Base-by-base conservation (phyloP, 2,329 filamentous ascomycete genomes). In the Xylariaceae sp. region DNA sequence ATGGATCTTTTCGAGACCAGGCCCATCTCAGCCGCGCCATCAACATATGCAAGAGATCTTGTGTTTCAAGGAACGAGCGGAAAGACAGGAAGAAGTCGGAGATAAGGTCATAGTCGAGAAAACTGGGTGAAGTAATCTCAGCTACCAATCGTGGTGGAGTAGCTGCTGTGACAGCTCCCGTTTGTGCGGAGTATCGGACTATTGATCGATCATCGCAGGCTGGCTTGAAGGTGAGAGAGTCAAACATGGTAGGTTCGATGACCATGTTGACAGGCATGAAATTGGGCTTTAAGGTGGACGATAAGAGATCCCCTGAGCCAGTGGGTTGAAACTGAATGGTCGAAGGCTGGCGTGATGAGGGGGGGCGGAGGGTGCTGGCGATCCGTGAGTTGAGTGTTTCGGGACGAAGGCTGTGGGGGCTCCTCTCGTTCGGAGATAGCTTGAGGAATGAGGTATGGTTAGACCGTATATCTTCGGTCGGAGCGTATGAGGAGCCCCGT, bases 61-160 rank as follows among this genome's bases (percentile, higher is more conserved):
- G 73, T 0, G 86, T 75, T 11, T 88, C 83, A 48, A 98, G 73
- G 61, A 96, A 98, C 3, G 86, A 80, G 39, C 93, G 87, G 61
- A 89, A 98, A 0, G 93, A 97, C 19, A 98, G 79, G 61, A 98
- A 98, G 68, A 98, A 98, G 65, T 98, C 93, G 1, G 93, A 97
- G 4, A 98, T 80, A 5, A 98, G 77, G 60, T 97, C 92, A 64
- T 98, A 98, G 65, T 98, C 92, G 60, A 98, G 81, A 63, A 97
- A 96, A 40, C 83, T 90, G 14, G 93, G 89, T 1, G 93, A 97
- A 0, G 93, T 97, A 52, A 98, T 96, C 67, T 98, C 91, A 11
- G 92, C 91, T 40, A 98, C 88, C 29, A 98, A 81, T 11, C 93
- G 85, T 3, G 91, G 84, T 2, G 92, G 90, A 0, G 90, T 96